phyloP scores from a whole-genome alignment of 1,284 basidiomycete species.

The Fomitopsis pinicola region DNA sequence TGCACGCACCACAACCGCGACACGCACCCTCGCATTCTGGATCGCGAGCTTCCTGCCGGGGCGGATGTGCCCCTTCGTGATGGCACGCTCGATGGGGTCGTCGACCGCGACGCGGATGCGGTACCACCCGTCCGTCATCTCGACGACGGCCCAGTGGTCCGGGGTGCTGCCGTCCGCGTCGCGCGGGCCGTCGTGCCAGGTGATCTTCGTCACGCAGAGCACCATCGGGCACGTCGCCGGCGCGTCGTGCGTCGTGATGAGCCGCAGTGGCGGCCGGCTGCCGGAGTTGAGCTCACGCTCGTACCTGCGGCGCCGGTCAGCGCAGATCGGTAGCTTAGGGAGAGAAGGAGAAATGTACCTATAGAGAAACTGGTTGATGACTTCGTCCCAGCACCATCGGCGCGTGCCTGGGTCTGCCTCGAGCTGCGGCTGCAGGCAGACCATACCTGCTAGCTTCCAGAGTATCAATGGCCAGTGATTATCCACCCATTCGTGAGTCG shows the following conservation, averaged over 20 bases:
- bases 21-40: slow-evolving; percentile 71
- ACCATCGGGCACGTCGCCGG: slow-evolving; percentile 75
- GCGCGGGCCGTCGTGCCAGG: slow-evolving; percentile 33
- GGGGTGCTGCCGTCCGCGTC: slow-evolving; percentile 37
- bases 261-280: slow-evolving; percentile 75
- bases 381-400: slow-evolving; percentile 79
- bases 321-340: neutral
- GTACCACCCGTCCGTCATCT: slow-evolving; percentile 98
- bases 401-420: slow-evolving; percentile 43
- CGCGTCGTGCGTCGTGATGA: slow-evolving; percentile 75
- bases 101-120: slow-evolving; percentile 77
- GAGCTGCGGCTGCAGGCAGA: slow-evolving; percentile 62
- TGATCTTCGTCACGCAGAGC: slow-evolving; percentile 77
- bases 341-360: slow-evolving; percentile 42
- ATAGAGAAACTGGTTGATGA: slow-evolving; percentile 82
- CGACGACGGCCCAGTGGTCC: slow-evolving; percentile 53
- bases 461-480: slow-evolving; percentile 91
- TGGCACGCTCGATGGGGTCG: slow-evolving; percentile 65
- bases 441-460: slow-evolving; percentile 92
- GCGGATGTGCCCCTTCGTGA: slow-evolving; percentile 59
- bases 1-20: slow-evolving; percentile 6
- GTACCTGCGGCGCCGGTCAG: slow-evolving; percentile 52
- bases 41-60: slow-evolving; percentile 84
- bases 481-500: slow-evolving; percentile 76
- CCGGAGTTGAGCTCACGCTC: slow-evolving; percentile 84